phyloP scores from a whole-genome alignment of 257 asterid genomes.

The Marsdenia floribunda region DNA sequence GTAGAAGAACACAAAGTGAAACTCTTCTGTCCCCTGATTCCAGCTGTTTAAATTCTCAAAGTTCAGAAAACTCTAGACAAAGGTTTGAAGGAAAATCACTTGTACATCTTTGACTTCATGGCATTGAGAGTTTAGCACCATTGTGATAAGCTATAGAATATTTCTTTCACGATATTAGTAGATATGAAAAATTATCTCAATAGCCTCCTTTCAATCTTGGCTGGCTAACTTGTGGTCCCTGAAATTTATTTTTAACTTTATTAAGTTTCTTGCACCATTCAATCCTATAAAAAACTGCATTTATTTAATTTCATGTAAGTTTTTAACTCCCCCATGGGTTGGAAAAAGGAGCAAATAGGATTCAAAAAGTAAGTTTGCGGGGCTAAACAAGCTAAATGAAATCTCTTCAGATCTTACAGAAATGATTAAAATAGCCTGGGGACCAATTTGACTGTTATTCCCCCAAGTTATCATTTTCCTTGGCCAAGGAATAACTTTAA shows the following conservation, averaged over 20 bases:
- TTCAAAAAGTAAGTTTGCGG: not conserved
- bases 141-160: too few relatives aligned
- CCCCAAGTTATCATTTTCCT: not conserved
- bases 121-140: not conserved
- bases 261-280: too few relatives aligned
- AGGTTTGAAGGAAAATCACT: not conserved
- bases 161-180: too few relatives aligned
- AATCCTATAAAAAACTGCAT: not conserved
- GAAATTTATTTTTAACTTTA: too few relatives aligned
- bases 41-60: not conserved
- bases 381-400: not conserved
- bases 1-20: not conserved
- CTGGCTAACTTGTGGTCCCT: too few relatives aligned
- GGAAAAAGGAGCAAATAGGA: not conserved
- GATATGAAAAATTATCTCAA: too few relatives aligned
- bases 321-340: too few relatives aligned
- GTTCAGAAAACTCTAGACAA: too few relatives aligned
- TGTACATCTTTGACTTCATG: not conserved
- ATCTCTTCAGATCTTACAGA: not conserved
- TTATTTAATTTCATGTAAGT: not conserved
- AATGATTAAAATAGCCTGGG: not conserved
- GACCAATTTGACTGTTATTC: not conserved
- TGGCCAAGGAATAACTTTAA: not conserved
- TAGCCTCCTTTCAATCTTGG: too few relatives aligned
- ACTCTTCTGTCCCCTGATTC: not conserved